These are phyloP conservation scores for Zizania latifolia DNA, from an alignment of 176 grass and related monocot genomes.

Conservation along the genomic window DNA sequence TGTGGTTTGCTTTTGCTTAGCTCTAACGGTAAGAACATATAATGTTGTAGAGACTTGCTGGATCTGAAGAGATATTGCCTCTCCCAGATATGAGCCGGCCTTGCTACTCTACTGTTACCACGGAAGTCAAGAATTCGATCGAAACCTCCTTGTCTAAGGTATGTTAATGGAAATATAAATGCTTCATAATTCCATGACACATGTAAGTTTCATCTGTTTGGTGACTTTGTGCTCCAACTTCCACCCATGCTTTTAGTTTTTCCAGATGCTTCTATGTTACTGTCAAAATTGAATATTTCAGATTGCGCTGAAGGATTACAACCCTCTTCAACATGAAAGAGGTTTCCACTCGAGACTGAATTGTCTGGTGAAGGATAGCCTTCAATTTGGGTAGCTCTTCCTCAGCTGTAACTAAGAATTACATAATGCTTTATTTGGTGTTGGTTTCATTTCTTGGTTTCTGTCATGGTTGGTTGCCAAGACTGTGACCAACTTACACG, in stretches of 20 bases:
- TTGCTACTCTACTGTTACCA: conserved; percentile 33
- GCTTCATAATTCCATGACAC: neutral
- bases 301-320: conserved; percentile 79
- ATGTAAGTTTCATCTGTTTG: no score
- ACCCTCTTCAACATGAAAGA: conserved; percentile 94
- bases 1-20: neutral
- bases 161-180: neutral
- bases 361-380: conserved; percentile 67
- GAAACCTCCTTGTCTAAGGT: conserved; percentile 75
- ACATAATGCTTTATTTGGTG: neutral
- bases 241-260: no score
- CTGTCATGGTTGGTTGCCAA: neutral
- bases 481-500: neutral
- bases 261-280: neutral
- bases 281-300: conserved; percentile 29
- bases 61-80: conserved; percentile 83
- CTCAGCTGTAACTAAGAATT: neutral
- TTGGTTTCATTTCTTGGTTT: neutral
- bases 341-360: conserved; percentile 80
- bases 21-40: conserved; percentile 8
- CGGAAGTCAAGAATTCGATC: conserved; percentile 55
- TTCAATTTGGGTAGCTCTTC: conserved; percentile 66
- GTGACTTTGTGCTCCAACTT: no score
- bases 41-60: conserved; percentile 70
- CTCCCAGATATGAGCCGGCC: conserved; percentile 39